Evolutionary conservation across 257 asterid genomes (phyloP).

Genomic region (Mitragyna speciosa): DNA sequence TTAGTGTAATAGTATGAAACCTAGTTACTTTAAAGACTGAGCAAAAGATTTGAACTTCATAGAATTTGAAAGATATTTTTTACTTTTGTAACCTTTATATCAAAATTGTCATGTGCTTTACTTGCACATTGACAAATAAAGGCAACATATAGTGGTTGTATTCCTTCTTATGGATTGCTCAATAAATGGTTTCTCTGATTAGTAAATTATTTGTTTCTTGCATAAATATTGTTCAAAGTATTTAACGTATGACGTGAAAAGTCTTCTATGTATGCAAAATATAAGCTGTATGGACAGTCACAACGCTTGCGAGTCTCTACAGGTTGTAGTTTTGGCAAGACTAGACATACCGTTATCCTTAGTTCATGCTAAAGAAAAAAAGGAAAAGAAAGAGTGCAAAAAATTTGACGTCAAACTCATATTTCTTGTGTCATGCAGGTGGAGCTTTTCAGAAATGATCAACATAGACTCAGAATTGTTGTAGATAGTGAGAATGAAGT

Average conservation of each 20-base stretch:
- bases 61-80: background rate
- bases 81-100: background rate
- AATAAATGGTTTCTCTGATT: too few species aligned
- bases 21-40: background rate
- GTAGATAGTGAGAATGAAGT: slow-evolving; percentile 93
- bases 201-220: too few species aligned
- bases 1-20: background rate
- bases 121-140: too few species aligned
- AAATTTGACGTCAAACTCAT: background rate
- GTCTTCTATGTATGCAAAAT: background rate
- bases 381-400: background rate
- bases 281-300: background rate
- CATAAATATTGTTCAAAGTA: background rate
- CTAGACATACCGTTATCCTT: background rate
- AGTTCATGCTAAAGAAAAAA: background rate
- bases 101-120: background rate
- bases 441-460: slow-evolving; percentile 87
- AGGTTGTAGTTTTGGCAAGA: background rate
- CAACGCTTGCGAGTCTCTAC: background rate
- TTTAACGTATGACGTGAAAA: too few species aligned
- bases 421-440: slow-evolving; percentile 44
- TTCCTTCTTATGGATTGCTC: background rate
- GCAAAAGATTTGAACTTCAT: background rate
- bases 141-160: background rate
- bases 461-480: slow-evolving; percentile 84